Conservation (phyloP, 176 grass and related monocot genomes). For the Elymus sibiricus region DNA sequence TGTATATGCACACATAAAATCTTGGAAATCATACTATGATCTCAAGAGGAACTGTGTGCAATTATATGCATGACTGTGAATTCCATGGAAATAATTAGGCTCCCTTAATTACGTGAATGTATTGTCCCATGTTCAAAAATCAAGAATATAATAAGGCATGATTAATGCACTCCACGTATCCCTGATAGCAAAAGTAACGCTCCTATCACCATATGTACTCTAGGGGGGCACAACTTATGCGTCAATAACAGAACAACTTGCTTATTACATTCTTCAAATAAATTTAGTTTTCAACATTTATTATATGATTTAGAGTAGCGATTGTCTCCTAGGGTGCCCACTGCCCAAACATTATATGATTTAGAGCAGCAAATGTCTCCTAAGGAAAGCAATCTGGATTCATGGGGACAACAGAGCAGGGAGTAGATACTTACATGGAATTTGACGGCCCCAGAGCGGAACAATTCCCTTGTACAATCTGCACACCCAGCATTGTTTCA, state of each 20-base stretch:
- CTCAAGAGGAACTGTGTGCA: conserved; percentile 51
- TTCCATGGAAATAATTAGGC: neutral
- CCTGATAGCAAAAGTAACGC: neutral
- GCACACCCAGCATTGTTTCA: conserved; percentile 21
- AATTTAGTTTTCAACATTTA: neutral
- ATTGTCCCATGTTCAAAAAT: neutral
- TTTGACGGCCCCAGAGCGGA: conserved; percentile 80
- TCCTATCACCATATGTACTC: neutral
- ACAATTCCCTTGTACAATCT: conserved; percentile 85
- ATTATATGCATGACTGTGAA: neutral
- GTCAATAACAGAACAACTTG: neutral
- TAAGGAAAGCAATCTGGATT: neutral
- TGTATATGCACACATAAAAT: conserved; percentile 51
- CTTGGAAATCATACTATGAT: conserved; percentile 31
- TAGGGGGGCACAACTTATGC: neutral
- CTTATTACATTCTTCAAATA: neutral
- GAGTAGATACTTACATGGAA: conserved; percentile 61
- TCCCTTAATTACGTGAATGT: neutral
- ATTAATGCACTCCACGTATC: neutral
- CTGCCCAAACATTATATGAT: neutral
- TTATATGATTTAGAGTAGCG: neutral
- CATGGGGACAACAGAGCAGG: neutral
- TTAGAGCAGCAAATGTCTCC: neutral
- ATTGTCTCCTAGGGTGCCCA: neutral
- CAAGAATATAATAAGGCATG: neutral